phyloP scores from a whole-genome alignment of 2,329 filamentous ascomycete species.

The Coniochaeta sp. region DNA sequence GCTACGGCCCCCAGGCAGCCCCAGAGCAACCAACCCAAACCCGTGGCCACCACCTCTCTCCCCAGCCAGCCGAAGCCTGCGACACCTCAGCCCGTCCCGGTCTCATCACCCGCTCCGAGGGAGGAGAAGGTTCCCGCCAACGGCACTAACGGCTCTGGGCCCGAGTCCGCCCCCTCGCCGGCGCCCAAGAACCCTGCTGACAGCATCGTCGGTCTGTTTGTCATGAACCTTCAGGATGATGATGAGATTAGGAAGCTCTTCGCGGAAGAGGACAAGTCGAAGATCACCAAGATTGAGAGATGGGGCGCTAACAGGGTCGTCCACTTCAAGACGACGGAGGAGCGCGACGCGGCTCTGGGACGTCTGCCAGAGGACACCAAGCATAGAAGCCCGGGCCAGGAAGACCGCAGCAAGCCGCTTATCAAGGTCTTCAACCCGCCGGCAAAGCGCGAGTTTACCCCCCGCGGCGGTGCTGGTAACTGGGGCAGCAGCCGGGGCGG shows the following conservation, averaged over 20 bases:
- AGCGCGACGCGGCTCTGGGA: constrained; percentile 72
- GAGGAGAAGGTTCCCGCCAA: constrained; percentile 53
- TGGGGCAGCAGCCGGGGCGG: constrained; percentile 62
- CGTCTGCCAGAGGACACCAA: constrained; percentile 70
- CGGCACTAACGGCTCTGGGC: constrained; percentile 38
- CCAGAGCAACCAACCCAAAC: constrained; percentile 32
- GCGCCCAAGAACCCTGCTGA: constrained; percentile 53
- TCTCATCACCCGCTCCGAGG: constrained; percentile 35
- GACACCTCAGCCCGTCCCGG: constrained; percentile 34
- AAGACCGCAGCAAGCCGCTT: constrained; percentile 70
- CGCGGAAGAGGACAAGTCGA: constrained; percentile 70
- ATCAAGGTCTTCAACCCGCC: constrained; percentile 77
- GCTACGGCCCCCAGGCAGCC: constrained; percentile 26
- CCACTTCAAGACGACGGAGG: constrained; percentile 71
- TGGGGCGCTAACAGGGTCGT: constrained; percentile 78
- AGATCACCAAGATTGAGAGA: constrained; percentile 73
- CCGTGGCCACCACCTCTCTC: constrained; percentile 26
- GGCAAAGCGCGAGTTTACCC: constrained; percentile 45
- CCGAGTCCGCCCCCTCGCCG: constrained; percentile 48
- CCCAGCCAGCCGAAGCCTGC: constrained; percentile 37
- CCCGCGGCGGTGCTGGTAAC: constrained; percentile 57
- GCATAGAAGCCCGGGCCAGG: constrained; percentile 50
- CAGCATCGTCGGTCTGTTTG: constrained; percentile 77
- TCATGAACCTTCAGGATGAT: constrained; percentile 77
- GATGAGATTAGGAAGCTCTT: constrained; percentile 80